Evolutionary conservation across 78 protist genomes (phyloP), one percentile per base, ranked within the genome.

Genomic region (Dictyostelium citrinum): DNA sequence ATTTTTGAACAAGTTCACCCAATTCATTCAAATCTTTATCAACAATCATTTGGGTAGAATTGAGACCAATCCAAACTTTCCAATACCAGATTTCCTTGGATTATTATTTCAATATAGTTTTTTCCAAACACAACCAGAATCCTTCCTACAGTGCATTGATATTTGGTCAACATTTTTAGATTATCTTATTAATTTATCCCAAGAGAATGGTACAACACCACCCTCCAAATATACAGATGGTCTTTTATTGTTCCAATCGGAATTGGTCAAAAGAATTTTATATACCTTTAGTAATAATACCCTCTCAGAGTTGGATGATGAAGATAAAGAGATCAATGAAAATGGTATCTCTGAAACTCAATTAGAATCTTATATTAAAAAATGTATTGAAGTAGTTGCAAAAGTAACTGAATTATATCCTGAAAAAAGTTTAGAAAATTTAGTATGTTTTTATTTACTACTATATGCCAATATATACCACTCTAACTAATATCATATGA

Each of bases 371-470:
- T 86, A 68, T 74, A 86, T 77, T 45, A 77, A 77, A 43, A 24
- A 77, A 24, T 86, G 80, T 45, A 77, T 76, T 61, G 84, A 77
- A n/a, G 67, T 45, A 10, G 71, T 86, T n/a, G 24, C 77, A 41
- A 86, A 86, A 74, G 71, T 86, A 5, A 77, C 84, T 41, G 92
- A 86, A 64, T 49, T 86, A 58, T 86, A 86, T 77, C 92, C 92
- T 61, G 68, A 58, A 22, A 61, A 74, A 86, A 33, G 82, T 33
- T 43, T 86, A 27, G 84, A 86, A 33, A 86, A 64, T 86, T 43
- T 86, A 11, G 91, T 84, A 84, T 29, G 82, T 76, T 14, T 29
- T 20, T n/a, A n/a, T n/a, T n/a, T n/a, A n/a, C n/a, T n/a, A n/a
- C n/a, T n/a, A n/a, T n/a, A n/a, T n/a, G n/a, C n/a, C n/a, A n/a